Evolutionary conservation across 805 yeast species (phyloP), one percentile per base, ranked within the genome.

Genomic region (Cyberlindnera maritima): DNA sequence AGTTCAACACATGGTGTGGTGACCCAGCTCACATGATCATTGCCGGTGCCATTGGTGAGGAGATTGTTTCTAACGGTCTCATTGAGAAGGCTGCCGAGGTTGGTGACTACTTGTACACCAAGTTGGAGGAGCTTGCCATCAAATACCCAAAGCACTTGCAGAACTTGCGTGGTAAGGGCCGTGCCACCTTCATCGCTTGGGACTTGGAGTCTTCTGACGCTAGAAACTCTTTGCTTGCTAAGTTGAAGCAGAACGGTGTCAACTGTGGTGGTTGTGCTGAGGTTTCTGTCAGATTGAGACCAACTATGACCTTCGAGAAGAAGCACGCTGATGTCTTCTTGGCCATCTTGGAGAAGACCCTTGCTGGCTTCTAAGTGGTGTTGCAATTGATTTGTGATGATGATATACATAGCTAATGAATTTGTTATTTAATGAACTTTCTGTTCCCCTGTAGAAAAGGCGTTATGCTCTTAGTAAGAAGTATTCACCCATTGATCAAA

Each of bases 1-100:
- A 88, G 75, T 87, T 87, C 79, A 87, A 87, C 81, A 87, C 96
- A 49, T 87, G 96, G 96, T 85, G 92, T 71, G 96, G 96, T 60
- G 96, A 87, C 70, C 91, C 95, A 65, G 84, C 90, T 49, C 81
- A 83, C 69, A 77, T 85, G 65, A 71, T 87, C 59, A 74, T 88
- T 59, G 86, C 91, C 47, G 82, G 85, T 61, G 81, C 88, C 55
- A 85, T 88, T 62, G 80, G 79, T 59, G 65, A 76, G 55, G 90
- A 87, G 70, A 71, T 85, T 41, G 68, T 71, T 41, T 79, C 79
- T 57, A 68, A 85, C 63, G 77, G 80, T 57, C 76, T 88, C 57
- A 75, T 79, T 40, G 66, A 70, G 31, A 72, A 77, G 53, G 78
- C 85, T 46, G 70, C 68, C 10, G 71, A 73, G 60, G 85, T 84